phyloP scores from a whole-genome alignment of 352 stramenopile species.

The Elongisporangium prolatum region DNA sequence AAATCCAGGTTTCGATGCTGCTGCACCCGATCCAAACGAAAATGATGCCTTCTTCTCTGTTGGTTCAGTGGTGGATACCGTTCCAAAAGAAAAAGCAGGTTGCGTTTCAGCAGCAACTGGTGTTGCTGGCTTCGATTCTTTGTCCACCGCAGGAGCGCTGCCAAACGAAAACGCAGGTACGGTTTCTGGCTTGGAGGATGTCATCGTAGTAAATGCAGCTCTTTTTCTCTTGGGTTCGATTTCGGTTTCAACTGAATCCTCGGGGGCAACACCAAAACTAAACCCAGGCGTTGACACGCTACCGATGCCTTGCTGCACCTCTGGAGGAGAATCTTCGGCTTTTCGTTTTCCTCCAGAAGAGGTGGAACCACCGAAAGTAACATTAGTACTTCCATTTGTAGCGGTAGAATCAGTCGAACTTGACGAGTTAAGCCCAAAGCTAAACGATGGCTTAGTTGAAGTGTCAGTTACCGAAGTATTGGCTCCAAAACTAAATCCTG shows the following conservation, averaged over 20 bases:
- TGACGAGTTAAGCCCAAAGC: constrained; percentile 7
- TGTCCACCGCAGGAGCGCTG: background rate
- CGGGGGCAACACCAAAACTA: constrained; percentile 19
- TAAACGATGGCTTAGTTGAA: constrained; percentile 18
- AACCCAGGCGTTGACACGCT: constrained; percentile 15
- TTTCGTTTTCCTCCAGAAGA: constrained; percentile 3
- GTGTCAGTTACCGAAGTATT: constrained; percentile 3
- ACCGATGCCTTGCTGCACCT: constrained; percentile 2
- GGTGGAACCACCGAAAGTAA: constrained; percentile 26
- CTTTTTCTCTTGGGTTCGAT: constrained; percentile 7
- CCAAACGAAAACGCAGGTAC: constrained; percentile 23
- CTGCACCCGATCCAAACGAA: constrained; percentile 6
- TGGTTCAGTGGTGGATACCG: constrained; percentile 10
- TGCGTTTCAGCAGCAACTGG: constrained; percentile 1
- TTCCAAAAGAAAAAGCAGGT: constrained; percentile 18
- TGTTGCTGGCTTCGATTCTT: background rate
- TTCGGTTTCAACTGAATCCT: constrained; percentile 4
- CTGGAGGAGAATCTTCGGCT: constrained; percentile 5
- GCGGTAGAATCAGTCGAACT: constrained; percentile 1
- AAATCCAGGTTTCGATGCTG: constrained; percentile 14
- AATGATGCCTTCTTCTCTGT: constrained; percentile 18
- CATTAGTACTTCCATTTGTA: constrained; percentile 1
- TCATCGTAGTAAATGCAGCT: constrained; percentile 14
- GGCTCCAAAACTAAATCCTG: constrained; percentile 21
- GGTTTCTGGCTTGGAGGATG: constrained; percentile 15